Evolutionary conservation across 257 asterid species (phyloP), one percentile per base, ranked within the genome.

Genomic region (Gynochthodes officinalis): DNA sequence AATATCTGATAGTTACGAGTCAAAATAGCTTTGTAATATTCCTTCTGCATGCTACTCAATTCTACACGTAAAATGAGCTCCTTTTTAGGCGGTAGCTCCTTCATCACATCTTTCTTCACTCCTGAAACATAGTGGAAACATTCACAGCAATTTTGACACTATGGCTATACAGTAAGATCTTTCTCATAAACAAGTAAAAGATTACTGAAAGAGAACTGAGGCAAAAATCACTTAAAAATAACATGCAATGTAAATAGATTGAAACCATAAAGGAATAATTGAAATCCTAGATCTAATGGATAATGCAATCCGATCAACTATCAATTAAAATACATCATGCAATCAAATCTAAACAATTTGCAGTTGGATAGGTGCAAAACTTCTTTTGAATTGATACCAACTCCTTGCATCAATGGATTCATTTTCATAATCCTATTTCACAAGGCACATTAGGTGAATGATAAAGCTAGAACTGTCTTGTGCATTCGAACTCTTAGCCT

Each of bases 11-110:
- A 95, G 77, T 95, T 92, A 64, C 99, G 99, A 25, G 99, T 92
- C 83, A 95, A 78, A 67, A 95, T 92, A 35, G 99, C 98, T 74
- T 92, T 95, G 86, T 95, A 95, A 76, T 95, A 92, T 75, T 95
- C 99, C 79, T 95, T 95, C 83, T 95, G 99, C 85, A 72, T 85
- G 87, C 86, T 89, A 83, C 99, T 95, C 84, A 95, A 83, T 72
- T 95, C 99, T 18, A 95, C 96, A 58, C 97, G 99, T 74, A 95
- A 78, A 80, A 95, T 95, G 71, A 95, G 90, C 86, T 95, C 99
- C 78, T 84, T 95, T 84, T 95, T 95, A 55, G 98, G 99, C 64
- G 97, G 98, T 44, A 95, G 70, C 70, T 92, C 98, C 79, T 89
- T 95, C 97, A 90, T 83, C 75, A 95, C 99, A 79, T 95, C 99